These are phyloP conservation scores for Pleurotus platypus DNA, from an alignment of 768 basidiomycete species.

Conservation along the genomic window DNA sequence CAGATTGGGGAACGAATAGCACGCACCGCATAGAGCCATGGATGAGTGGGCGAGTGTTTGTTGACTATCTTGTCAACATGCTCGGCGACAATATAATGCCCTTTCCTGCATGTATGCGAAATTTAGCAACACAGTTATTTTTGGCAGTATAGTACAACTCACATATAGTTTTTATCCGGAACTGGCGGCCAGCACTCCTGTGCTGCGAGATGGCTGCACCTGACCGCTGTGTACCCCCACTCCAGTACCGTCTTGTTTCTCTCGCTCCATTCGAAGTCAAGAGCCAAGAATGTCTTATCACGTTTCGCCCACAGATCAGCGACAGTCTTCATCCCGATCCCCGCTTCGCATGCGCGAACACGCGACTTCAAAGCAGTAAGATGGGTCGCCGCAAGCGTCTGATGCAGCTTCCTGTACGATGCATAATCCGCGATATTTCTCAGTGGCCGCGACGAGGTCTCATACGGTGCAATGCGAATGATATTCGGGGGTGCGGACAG, in stretches of 20 bases:
- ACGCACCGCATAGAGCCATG: conserved; percentile 63
- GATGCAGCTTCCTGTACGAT: conserved; percentile 65
- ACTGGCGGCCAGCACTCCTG: conserved; percentile 73
- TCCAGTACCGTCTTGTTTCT: conserved; percentile 68
- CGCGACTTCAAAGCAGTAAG: conserved; percentile 64
- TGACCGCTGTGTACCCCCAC: conserved; percentile 80
- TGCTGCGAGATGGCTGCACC: conserved; percentile 66
- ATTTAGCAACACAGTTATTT: too few species aligned
- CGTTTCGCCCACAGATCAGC: conserved; percentile 62
- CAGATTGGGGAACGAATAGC: neutral
- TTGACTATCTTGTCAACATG: conserved; percentile 63
- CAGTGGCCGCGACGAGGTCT: conserved; percentile 62
- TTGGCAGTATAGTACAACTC: conserved; percentile 12
- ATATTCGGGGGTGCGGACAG: conserved; percentile 73
- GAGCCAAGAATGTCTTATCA: conserved; percentile 72
- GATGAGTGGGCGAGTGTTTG: conserved; percentile 58
- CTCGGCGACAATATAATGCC: conserved; percentile 73
- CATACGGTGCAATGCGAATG: conserved; percentile 64
- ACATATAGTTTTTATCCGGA: conserved; percentile 79
- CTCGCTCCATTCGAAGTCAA: conserved; percentile 77
- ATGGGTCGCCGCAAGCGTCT: conserved; percentile 66
- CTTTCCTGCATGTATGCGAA: conserved; percentile 36
- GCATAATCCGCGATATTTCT: conserved; percentile 67
- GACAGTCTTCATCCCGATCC: conserved; percentile 39
- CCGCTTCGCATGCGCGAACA: conserved; percentile 60